Percentiles rank a stretch among this genome's conserved stretches.
Evolutionary conservation across 2,329 filamentous ascomycete species (phyloP).

Genomic region (Penicillium sp.): DNA sequence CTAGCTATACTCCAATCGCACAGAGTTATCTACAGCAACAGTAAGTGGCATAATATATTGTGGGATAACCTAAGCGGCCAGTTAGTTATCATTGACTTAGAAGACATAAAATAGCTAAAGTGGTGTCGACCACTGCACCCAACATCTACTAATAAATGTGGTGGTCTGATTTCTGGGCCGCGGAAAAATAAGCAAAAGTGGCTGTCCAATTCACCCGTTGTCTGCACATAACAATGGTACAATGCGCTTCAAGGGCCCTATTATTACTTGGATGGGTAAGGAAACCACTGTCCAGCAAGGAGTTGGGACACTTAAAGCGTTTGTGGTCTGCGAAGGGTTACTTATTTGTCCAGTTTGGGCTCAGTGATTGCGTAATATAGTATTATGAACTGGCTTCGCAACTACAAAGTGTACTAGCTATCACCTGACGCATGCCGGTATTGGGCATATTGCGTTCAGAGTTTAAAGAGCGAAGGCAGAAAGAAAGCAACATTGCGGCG

Average conservation of each 20-base stretch:
- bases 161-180: not conserved
- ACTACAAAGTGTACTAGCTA: not conserved
- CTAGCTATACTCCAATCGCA: slow-evolving; percentile 10
- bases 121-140: not conserved
- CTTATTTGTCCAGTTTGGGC: not conserved
- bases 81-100: slow-evolving; percentile 27
- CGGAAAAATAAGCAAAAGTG: not conserved
- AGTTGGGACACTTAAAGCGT: not conserved
- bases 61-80: slow-evolving; percentile 15
- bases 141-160: not conserved
- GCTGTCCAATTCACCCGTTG: not conserved
- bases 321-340: not conserved
- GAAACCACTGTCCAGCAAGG: not conserved
- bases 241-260: not conserved
- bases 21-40: slow-evolving; percentile 19
- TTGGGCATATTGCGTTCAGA: not conserved
- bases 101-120: slow-evolving; percentile 21
- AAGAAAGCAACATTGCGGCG: not conserved
- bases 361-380: not conserved
- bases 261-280: not conserved
- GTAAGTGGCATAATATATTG: slow-evolving; percentile 25
- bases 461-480: not conserved
- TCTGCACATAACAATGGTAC: not conserved
- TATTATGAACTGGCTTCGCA: not conserved
- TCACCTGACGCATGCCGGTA: not conserved